Evolutionary conservation across 768 basidiomycete species (phyloP).

Genomic region (Mrakia blollopis): DNA sequence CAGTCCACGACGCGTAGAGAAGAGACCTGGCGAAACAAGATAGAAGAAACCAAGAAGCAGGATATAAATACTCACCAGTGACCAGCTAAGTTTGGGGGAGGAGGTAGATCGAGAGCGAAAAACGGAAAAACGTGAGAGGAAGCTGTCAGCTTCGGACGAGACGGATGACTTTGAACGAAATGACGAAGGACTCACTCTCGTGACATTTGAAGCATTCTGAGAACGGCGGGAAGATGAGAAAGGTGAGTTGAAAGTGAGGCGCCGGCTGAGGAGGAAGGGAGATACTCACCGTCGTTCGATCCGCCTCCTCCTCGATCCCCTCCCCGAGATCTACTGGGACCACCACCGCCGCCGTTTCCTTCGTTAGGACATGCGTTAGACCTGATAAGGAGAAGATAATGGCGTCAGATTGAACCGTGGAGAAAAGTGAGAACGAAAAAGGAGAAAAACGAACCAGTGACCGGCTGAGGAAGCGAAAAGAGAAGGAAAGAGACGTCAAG

Average conservation of each 20-base stretch:
- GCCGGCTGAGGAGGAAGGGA: background rate
- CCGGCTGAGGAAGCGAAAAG: background rate
- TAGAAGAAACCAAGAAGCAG: too few species aligned
- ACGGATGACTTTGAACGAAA: background rate
- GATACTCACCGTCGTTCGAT: background rate
- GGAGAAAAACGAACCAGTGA: conserved; percentile 11
- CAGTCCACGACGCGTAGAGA: too few species aligned
- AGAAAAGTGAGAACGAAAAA: background rate
- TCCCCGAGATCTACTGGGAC: conserved; percentile 10
- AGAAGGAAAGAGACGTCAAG: background rate
- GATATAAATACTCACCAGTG: conserved; percentile 10
- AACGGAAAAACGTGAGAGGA: background rate
- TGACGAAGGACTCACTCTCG: background rate
- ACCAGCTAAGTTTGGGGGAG: background rate
- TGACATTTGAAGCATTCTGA: conserved; percentile 13
- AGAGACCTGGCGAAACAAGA: too few species aligned
- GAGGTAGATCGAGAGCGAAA: background rate
- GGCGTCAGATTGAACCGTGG: background rate
- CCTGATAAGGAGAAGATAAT: background rate
- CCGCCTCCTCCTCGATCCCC: conserved; percentile 24
- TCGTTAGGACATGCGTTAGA: conserved; percentile 23
- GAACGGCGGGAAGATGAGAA: background rate
- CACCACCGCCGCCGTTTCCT: background rate
- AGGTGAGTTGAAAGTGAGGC: background rate
- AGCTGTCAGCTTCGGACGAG: background rate